Percentiles rank a stretch among this genome's conserved stretches.
phyloP scores from a whole-genome alignment of 805 yeast genomes.

The Torulaspora indica region DNA sequence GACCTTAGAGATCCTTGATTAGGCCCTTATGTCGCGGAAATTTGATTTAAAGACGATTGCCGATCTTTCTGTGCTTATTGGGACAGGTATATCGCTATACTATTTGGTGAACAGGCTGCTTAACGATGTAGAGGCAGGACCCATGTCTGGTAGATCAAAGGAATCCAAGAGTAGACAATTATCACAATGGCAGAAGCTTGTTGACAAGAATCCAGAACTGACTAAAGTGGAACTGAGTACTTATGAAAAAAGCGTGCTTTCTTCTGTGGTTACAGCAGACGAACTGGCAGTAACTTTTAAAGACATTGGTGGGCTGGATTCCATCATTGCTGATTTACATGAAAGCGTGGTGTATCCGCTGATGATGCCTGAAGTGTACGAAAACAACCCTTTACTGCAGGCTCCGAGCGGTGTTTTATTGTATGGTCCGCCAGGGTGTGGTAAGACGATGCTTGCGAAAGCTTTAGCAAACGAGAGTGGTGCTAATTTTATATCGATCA shows the following conservation, averaged over 20 bases:
- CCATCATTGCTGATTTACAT: slow-evolving; percentile 73
- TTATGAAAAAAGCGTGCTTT: slow-evolving; percentile 74
- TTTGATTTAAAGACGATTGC: slow-evolving; percentile 40
- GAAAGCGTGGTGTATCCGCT: slow-evolving; percentile 89
- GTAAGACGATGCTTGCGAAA: slow-evolving; percentile 95
- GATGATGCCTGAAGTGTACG: slow-evolving; percentile 67
- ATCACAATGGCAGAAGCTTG: slow-evolving; percentile 53
- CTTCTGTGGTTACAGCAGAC: slow-evolving; percentile 75
- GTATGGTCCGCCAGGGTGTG: slow-evolving; percentile 97
- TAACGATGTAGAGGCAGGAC: slow-evolving; percentile 42
- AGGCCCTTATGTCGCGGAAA: slow-evolving; percentile 30
- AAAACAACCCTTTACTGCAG: slow-evolving; percentile 67
- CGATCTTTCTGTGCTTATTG: slow-evolving; percentile 47
- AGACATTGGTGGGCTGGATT: slow-evolving; percentile 87
- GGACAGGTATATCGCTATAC: slow-evolving; percentile 68
- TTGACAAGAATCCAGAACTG: slow-evolving; percentile 54
- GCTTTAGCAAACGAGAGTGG: slow-evolving; percentile 89
- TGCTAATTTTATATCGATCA: slow-evolving; percentile 83
- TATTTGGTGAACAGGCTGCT: slow-evolving; percentile 49
- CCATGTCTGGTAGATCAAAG: slow-evolving; percentile 41
- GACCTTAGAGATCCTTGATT: not conserved
- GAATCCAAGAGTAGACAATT: slow-evolving; percentile 60
- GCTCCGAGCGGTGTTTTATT: slow-evolving; percentile 93
- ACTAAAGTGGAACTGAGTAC: slow-evolving; percentile 48
- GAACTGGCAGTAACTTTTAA: slow-evolving; percentile 71